Conservation (phyloP, 208 protist species). For the Leishmania tarentolae region DNA sequence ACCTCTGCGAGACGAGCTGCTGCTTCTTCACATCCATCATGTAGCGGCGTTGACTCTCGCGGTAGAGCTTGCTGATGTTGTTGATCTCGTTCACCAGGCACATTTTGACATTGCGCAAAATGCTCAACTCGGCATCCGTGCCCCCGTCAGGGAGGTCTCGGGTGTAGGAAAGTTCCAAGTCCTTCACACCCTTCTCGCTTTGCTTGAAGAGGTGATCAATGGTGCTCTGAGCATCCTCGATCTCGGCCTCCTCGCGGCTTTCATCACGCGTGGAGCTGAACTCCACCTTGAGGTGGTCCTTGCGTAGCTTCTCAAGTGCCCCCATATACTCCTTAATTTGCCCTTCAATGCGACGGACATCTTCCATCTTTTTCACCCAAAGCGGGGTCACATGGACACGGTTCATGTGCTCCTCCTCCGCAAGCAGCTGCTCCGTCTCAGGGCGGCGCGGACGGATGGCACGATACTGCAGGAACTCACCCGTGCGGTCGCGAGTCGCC, state of each 20-base stretch:
- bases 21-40: conserved; percentile 93
- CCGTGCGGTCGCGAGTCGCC: conserved; percentile 87
- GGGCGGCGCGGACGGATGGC: conserved; percentile 55
- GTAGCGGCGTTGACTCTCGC: conserved; percentile 91
- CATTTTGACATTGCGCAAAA: conserved; percentile 93
- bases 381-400: conserved; percentile 70
- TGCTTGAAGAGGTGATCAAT: conserved; percentile 91
- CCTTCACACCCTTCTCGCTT: conserved; percentile 72
- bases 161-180: conserved; percentile 74
- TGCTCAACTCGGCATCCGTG: conserved; percentile 87
- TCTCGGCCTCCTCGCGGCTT: conserved; percentile 73
- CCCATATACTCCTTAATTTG: conserved; percentile 79
- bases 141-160: conserved; percentile 81
- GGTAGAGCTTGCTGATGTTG: conserved; percentile 86
- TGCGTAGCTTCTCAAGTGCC: conserved; percentile 71
- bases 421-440: conserved; percentile 75
- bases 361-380: conserved; percentile 87
- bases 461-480: conserved; percentile 88
- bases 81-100: conserved; percentile 91
- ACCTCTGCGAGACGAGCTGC: conserved; percentile 82
- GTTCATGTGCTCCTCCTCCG: conserved; percentile 61
- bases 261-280: conserved; percentile 88
- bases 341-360: conserved; percentile 66
- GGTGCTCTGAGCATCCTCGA: conserved; percentile 74
- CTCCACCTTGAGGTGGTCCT: conserved; percentile 87